These are phyloP conservation scores for Phytophthora vignae DNA, from an alignment of 352 stramenopile genomes.

Conservation along the genomic window DNA sequence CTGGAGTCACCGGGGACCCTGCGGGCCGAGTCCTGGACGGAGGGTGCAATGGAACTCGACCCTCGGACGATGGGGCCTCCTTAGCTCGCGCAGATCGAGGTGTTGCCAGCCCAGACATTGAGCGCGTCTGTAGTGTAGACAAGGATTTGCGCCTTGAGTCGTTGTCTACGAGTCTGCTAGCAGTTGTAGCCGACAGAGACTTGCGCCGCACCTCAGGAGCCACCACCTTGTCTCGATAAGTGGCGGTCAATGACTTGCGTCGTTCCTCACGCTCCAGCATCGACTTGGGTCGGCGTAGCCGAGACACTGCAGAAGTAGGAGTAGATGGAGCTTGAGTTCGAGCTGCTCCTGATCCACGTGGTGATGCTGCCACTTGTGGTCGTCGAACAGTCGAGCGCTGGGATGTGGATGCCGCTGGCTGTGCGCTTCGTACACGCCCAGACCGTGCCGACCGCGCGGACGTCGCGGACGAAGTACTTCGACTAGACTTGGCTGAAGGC, in stretches of 20 bases:
- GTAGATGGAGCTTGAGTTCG: conserved; percentile 3
- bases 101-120: conserved; percentile 28
- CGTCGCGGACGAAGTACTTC: conserved; percentile 43
- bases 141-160: conserved; percentile 54
- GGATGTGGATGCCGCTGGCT: conserved; percentile 18
- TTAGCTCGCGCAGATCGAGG: conserved; percentile 35
- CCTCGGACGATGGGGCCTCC: conserved; percentile 17
- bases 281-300: conserved; percentile 33
- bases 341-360: conserved; percentile 18
- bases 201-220: conserved; percentile 53
- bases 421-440: conserved; percentile 20
- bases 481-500: conserved; percentile 53
- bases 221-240: conserved; percentile 30
- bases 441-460: conserved; percentile 53
- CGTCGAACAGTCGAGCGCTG: conserved; percentile 18
- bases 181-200: conserved; percentile 43
- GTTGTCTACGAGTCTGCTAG: conserved; percentile 30
- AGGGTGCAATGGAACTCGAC: conserved; percentile 33
- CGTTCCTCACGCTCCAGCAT: conserved; percentile 46
- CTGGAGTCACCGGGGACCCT: conserved; percentile 25
- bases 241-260: conserved; percentile 49
- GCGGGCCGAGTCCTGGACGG: conserved; percentile 29
- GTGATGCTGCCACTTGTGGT: conserved; percentile 24
- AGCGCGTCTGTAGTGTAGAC: conserved; percentile 49
- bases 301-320: conserved; percentile 21